Evolutionary conservation across 1,139 yeast genomes (phyloP).

Genomic region (Pichia sp.): DNA sequence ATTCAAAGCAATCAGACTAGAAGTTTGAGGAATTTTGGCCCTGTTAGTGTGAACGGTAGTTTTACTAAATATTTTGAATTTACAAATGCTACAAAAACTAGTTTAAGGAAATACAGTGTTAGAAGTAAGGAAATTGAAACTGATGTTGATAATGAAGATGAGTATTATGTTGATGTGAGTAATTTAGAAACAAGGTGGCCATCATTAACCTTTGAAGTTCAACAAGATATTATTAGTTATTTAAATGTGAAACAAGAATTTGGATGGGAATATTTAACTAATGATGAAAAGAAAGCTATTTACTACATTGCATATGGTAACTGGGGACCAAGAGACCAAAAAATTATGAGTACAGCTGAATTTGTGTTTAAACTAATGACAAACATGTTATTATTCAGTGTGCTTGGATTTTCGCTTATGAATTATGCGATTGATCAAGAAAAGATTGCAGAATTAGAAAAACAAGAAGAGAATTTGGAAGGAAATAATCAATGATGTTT

Average conservation of each 20-base stretch:
- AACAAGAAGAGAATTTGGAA: no score
- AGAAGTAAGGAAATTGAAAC: neutral
- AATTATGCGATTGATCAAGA: conserved; percentile 28
- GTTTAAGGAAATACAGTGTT: neutral
- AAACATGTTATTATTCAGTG: conserved; percentile 28
- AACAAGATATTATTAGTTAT: conserved; percentile 52
- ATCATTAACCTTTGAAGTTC: conserved; percentile 49
- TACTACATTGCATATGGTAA: conserved; percentile 55
- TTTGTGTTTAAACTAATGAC: conserved; percentile 28
- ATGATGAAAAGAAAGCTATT: conserved; percentile 53
- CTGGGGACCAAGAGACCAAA: conserved; percentile 50
- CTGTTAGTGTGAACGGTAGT: no score
- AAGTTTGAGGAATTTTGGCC: no score
- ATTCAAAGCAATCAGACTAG: neutral
- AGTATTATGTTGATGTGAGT: conserved; percentile 31
- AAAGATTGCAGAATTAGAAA: conserved; percentile 11
- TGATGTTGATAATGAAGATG: conserved; percentile 18
- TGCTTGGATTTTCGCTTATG: conserved; percentile 28
- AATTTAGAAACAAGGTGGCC: conserved; percentile 53
- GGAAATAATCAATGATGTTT: no score
- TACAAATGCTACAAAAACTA: neutral
- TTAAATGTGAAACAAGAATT: conserved; percentile 51
- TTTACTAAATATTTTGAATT: neutral
- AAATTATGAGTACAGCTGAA: conserved; percentile 26
- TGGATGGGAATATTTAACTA: conserved; percentile 50